Evolutionary conservation across 176 grass and related monocot genomes (phyloP).

Genomic region (Saccharum officinarum): DNA sequence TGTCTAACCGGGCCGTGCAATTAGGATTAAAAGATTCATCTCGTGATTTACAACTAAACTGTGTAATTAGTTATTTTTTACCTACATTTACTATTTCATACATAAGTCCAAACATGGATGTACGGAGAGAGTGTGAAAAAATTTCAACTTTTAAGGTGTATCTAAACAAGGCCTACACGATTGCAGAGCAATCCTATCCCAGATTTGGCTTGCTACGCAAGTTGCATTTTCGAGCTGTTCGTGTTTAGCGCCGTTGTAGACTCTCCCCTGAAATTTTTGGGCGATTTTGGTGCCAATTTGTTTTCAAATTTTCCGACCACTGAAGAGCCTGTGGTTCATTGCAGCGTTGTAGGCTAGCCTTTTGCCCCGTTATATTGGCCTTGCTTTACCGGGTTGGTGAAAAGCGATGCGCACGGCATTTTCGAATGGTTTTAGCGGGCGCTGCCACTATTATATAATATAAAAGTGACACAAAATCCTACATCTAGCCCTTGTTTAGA

Average conservation of each 20-base stretch:
- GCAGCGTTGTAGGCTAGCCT: neutral
- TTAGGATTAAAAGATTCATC: no score
- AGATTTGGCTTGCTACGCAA: neutral
- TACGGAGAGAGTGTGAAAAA: no score
- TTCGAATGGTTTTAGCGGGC: constrained; percentile 40
- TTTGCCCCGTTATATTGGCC: neutral
- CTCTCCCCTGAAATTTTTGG: neutral
- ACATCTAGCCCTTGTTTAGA: no score
- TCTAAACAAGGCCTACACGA: no score
- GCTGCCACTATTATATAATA: neutral
- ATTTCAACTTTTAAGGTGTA: no score
- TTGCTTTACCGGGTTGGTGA: neutral
- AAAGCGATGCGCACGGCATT: neutral
- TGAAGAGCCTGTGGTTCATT: neutral
- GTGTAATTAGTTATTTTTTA: no score
- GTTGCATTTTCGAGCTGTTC: neutral
- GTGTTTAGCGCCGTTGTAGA: neutral
- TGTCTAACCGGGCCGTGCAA: no score
- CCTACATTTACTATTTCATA: no score
- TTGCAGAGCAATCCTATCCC: neutral
- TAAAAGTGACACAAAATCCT: neutral
- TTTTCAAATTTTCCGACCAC: neutral
- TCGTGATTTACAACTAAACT: no score
- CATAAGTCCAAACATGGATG: no score
- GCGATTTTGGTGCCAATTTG: neutral